Evolutionary conservation across 1,139 yeast genomes (phyloP).

Genomic region (Geotrichum reessii): DNA sequence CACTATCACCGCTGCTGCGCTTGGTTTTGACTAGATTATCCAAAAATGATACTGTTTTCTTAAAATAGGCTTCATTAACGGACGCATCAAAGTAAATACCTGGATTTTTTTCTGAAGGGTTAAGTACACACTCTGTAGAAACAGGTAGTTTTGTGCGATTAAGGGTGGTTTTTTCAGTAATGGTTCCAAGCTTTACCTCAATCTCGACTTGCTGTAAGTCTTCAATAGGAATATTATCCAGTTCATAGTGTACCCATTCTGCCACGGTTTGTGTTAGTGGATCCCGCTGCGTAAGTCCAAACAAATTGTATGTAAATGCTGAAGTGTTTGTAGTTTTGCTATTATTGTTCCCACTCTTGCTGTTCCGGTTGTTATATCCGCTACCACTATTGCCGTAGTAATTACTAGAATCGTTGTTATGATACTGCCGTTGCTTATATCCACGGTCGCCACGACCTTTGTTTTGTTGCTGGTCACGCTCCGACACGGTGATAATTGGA

Average conservation of each 20-base stretch:
- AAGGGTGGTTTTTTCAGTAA: slow-evolving; percentile 61
- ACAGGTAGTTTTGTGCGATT: slow-evolving; percentile 64
- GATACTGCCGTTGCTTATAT: background rate
- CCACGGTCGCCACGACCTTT: background rate
- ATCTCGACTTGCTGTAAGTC: slow-evolving; percentile 68
- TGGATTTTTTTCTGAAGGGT: slow-evolving; percentile 47
- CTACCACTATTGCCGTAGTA: background rate
- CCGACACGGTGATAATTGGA: background rate
- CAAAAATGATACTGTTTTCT: slow-evolving; percentile 52
- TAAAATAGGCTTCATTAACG: slow-evolving; percentile 62
- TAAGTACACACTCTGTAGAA: slow-evolving; percentile 66
- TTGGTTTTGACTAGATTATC: slow-evolving; percentile 36
- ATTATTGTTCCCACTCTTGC: background rate
- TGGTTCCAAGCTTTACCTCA: slow-evolving; percentile 76
- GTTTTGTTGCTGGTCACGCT: background rate
- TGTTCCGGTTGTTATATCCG: slow-evolving; percentile 1
- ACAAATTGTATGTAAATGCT: slow-evolving; percentile 42
- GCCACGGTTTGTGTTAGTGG: background rate
- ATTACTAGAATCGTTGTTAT: background rate
- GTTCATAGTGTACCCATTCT: background rate
- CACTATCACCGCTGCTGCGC: slow-evolving; percentile 9
- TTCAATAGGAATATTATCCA: slow-evolving; percentile 60
- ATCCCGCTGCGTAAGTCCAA: slow-evolving; percentile 42
- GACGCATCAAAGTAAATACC: slow-evolving; percentile 64
- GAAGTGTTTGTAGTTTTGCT: background rate